Evolutionary conservation across 2,329 filamentous ascomycete species (phyloP), one percentile per base, ranked within the genome.

Genomic region (Calonectria pauciramosa): DNA sequence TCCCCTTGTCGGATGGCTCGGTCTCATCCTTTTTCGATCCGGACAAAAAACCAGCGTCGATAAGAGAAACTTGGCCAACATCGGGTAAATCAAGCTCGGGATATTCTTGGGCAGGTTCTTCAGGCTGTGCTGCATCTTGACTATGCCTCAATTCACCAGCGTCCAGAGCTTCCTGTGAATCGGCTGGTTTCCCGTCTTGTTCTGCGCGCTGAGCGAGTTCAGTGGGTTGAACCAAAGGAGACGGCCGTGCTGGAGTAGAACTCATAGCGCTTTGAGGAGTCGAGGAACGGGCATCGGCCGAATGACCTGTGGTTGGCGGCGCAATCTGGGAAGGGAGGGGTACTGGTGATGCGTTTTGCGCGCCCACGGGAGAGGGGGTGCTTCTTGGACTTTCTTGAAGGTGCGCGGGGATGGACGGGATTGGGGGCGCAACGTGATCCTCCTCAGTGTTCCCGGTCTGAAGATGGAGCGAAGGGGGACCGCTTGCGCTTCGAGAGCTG

Each of bases 181-280:
- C 92, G 71, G 90, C 84, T 1, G 91, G 91, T 71, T 88, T 87
- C 47, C 89, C 86, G 77, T 91, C 89, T 77, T 94, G 93, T 68
- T 91, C 91, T 83, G 93, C 88, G 8, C 93, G 93, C 83, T 96
- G 96, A 20, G 56, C 16, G 52, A 96, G 93, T 78, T 97, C 95
- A 16, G 93, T 91, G 2, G 95, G 94, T 47, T 94, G 89, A 71
- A 95, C 89, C 77, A 96, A 93, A 0, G 92, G 90, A 26, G 91
- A 84, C 1, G 91, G 83, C 78, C 92, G 93, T 65, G 74, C 74
- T 36, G 72, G 52, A 7, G 74, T 75, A 54, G 79, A 80, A 69
- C 76, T 80, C 34, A 59, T 68, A 26, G 70, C 73, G 47, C 79
- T 80, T 51, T 77, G 79, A 20, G 79, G 78, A 52, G 79, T 81